These are phyloP conservation scores for Pittosporum tobira DNA, from an alignment of 129 eudicot species.

Conservation along the genomic window DNA sequence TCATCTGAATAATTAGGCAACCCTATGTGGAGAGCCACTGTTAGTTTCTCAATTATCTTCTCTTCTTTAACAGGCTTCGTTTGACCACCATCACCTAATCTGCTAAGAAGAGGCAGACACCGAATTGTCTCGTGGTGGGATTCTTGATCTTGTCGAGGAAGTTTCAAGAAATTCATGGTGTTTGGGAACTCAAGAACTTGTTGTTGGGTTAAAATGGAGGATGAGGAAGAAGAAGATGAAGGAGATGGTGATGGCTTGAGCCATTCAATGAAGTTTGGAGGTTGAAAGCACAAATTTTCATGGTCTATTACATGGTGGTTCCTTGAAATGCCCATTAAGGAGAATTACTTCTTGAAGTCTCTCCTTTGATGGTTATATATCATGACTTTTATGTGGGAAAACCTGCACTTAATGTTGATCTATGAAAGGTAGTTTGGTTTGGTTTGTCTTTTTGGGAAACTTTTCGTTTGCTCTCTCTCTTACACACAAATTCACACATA, in stretches of 20 bases:
- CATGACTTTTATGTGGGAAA: constrained; percentile 41
- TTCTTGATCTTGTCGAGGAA: constrained; percentile 34
- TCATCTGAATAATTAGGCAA: constrained; percentile 36
- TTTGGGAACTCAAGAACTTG: constrained; percentile 5
- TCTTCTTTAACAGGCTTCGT: constrained; percentile 26
- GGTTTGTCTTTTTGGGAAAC: constrained; percentile 33
- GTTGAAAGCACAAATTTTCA: constrained; percentile 42
- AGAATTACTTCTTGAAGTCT: constrained; percentile 1
- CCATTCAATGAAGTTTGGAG: constrained; percentile 73
- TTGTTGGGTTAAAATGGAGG: constrained; percentile 22
- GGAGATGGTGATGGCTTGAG: constrained; percentile 43
- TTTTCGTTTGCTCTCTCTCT: not conserved
- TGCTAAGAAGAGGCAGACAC: constrained; percentile 68
- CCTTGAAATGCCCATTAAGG: constrained; percentile 24
- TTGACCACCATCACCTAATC: constrained; percentile 28
- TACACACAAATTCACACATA: constrained; percentile 2
- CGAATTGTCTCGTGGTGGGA: constrained; percentile 29
- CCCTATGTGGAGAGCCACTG: constrained; percentile 68
- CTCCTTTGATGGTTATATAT: constrained; percentile 24
- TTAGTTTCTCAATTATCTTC: constrained; percentile 38
- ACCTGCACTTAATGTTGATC: constrained; percentile 22
- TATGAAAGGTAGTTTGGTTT: constrained; percentile 27
- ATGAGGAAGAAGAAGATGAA: constrained; percentile 25
- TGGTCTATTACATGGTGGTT: constrained; percentile 29
- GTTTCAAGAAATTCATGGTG: constrained; percentile 43